Evolutionary conservation across 2,329 filamentous ascomycete genomes (phyloP), one percentile per base, ranked within the genome.

Genomic region (Fonsecaea erecta): DNA sequence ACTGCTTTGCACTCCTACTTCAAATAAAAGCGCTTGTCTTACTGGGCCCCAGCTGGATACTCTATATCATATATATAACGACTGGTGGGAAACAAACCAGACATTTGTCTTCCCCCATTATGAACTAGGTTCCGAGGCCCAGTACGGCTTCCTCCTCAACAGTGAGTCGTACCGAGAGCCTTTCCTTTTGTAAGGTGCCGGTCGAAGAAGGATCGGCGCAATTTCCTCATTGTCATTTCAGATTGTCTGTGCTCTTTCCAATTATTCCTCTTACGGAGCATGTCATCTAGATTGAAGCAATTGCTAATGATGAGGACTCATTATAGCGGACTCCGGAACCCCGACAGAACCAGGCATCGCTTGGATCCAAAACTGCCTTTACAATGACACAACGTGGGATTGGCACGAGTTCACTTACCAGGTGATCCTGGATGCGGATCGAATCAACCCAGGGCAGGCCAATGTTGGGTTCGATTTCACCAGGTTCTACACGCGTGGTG

Each of bases 391-490:
- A 26, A 74, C 70, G 26, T 83, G 78, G 76, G 62, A 64, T 21
- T 53, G 52, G 52, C 57, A 52, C 12, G 11, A 34, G 9, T 32
- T 21, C 18, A 18, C n/a, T 37, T 28, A 48, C 55, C 8, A 34
- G 32, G 8, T 24, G 46, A 53, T 72, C 58, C 48, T 63, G 53
- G 62, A 40, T 64, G 70, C 71, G 12, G 72, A 71, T 0, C 74
- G 77, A 32, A 77, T 80, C 9, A 76, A 74, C 5, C 77, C 77
- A 0, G 63, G 71, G 21, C 72, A 79, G 52, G 74, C 79, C 1
- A 81, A 80, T 3, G 83, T 83, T 1, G 77, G 76, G 68, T 76
- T 79, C 61, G 81, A 85, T 68, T 72, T 86, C 2, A 77, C 78
- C 0, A 72, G 76, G 0, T 85, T 83, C 76, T 74, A 79, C 74